Evolutionary conservation across 495 filamentous ascomycete species (phyloP), one percentile per base, ranked within the genome.

Genomic region (Aspergillus sparsus): DNA sequence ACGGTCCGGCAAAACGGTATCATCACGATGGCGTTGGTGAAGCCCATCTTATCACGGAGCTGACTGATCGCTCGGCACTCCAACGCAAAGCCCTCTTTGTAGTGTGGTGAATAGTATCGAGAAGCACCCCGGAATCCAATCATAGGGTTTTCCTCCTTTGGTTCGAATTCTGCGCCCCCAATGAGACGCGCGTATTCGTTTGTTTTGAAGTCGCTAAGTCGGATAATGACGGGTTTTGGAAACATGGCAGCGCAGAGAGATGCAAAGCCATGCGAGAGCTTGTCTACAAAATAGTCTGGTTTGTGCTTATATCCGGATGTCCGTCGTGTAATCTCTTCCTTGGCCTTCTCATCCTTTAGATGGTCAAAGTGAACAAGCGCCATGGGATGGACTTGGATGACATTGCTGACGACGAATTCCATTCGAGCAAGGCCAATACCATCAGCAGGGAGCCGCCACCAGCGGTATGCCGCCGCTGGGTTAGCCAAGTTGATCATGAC

Each of bases 151-250:
- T 76, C 68, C 49, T 73, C 71, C 16, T 45, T 12, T 0, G 73
- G 71, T 63, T 76, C 73, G 53, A 76, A 74, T 53, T 72, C 68
- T 41, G 65, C 55, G 21, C 73, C 73, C 32, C 73, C 73, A 53
- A 76, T 65, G 27, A 76, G 71, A 37, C 62, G 57, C 2, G 73
- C 71, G 61, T 76, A 76, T 53, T 74, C 73, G 58, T 74, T 76
- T 1, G 73, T 76, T 55, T 76, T 76, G 67, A 74, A 76, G 61
- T 76, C 73, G 58, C 71, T 74, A 57, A 76, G 55, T 39, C 73
- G 73, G 53, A 76, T 53, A 53, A 76, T 68, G 31, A 68, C 68
- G 4, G 71, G 73, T 49, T 61, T 63, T 11, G 73, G 73, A 39
- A 67, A 69, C 11, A 71, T 50, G 35, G 68, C 61, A 1, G 73